Conservation (phyloP, 495 filamentous ascomycete species). For the Hyphodiscus hymeniophilus region DNA sequence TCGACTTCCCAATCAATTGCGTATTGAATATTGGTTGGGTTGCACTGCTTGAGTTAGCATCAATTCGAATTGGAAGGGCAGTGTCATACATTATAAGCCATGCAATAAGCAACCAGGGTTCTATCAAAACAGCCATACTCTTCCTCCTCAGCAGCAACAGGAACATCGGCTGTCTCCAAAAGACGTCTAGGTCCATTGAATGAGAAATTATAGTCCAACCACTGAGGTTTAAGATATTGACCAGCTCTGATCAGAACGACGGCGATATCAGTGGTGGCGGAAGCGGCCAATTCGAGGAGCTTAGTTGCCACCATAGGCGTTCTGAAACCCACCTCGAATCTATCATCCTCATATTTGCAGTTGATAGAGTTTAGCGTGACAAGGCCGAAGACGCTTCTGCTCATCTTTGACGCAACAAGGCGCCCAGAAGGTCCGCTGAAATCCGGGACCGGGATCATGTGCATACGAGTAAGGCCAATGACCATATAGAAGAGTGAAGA, state of each 20-base stretch:
- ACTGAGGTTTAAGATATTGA: constrained; percentile 74
- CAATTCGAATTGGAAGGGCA: constrained; percentile 1
- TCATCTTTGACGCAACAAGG: constrained; percentile 38
- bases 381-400: constrained; percentile 51
- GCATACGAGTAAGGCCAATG: constrained; percentile 74
- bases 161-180: constrained; percentile 7
- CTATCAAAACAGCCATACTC: constrained; percentile 75
- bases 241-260: constrained; percentile 63
- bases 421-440: constrained; percentile 40
- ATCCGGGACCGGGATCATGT: constrained; percentile 69
- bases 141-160: constrained; percentile 59
- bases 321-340: constrained; percentile 77
- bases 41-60: constrained; percentile 31
- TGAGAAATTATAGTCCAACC: constrained; percentile 60
- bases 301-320: constrained; percentile 55
- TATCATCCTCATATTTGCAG: constrained; percentile 68
- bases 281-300: constrained; percentile 69
- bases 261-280: constrained; percentile 68
- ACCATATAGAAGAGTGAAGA: constrained; percentile 76
- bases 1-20: constrained; percentile 67
- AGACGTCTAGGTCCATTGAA: constrained; percentile 33
- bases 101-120: constrained; percentile 79
- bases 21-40: constrained; percentile 68
- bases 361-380: constrained; percentile 63
- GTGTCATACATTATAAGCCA: constrained; percentile 46